Percentiles rank a stretch among this genome's conserved stretches.
phyloP scores from a whole-genome alignment of 139 green algal species.

The Chlamydomonas incerta region DNA sequence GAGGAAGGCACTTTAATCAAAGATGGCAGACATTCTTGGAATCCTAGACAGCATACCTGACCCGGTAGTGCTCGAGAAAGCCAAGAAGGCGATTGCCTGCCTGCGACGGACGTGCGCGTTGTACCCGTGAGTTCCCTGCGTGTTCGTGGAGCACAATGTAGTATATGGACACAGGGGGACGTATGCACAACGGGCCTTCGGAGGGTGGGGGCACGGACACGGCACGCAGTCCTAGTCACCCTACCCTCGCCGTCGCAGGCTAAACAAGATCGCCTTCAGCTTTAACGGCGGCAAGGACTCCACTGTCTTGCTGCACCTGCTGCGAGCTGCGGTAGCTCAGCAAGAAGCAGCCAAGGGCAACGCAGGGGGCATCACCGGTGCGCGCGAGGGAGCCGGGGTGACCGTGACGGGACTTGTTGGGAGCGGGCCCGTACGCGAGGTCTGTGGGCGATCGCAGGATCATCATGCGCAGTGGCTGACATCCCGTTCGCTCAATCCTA shows the following conservation, averaged over 20 bases:
- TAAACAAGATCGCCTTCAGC: conserved; percentile 80
- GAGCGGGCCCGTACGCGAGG: too few species aligned
- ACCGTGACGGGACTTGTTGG: too few species aligned
- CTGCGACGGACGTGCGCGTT: conserved; percentile 44
- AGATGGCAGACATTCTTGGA: neutral
- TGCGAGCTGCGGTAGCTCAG: conserved; percentile 60
- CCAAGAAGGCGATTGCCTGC: conserved; percentile 41
- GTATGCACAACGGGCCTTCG: too few species aligned
- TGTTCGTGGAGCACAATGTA: neutral
- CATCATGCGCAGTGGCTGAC: too few species aligned
- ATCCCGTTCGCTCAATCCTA: too few species aligned
- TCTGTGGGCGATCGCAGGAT: too few species aligned
- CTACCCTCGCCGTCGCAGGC: conserved; percentile 46
- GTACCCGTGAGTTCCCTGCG: conserved; percentile 37
- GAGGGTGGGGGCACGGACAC: too few species aligned
- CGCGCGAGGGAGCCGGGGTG: too few species aligned
- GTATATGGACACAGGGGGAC: neutral
- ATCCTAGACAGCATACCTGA: conserved; percentile 16
- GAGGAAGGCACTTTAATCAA: too few species aligned
- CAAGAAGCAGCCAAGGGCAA: neutral
- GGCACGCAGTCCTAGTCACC: too few species aligned
- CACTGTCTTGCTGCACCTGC: conserved; percentile 92
- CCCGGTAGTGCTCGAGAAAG: conserved; percentile 42
- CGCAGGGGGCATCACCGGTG: too few species aligned
- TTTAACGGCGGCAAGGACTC: conserved; percentile 97